Evolutionary conservation across 257 asterid species (phyloP).

Genomic region (Knoxia roxburghii): DNA sequence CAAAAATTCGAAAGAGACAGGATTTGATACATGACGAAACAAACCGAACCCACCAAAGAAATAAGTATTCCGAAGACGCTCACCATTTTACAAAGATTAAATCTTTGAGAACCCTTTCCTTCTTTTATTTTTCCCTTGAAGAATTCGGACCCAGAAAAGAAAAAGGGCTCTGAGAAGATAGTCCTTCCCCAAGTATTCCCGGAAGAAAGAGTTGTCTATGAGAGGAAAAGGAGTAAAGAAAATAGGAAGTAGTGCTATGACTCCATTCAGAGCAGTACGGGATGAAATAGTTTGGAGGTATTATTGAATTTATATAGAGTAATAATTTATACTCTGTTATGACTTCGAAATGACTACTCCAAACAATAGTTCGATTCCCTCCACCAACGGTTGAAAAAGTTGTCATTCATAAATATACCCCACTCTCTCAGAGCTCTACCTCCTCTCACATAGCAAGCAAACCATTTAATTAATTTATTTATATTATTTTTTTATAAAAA

Average conservation of each 20-base stretch:
- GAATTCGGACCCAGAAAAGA: neutral
- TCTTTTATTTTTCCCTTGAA: neutral
- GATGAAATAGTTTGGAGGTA: neutral
- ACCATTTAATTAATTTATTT: no score
- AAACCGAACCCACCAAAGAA: no score
- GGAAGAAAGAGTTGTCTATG: neutral
- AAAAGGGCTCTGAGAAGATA: constrained; percentile 14
- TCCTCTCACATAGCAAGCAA: no score
- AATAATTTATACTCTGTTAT: neutral
- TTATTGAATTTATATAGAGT: neutral
- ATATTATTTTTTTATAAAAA: no score
- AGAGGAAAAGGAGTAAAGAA: neutral
- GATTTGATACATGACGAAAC: neutral
- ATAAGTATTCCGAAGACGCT: neutral
- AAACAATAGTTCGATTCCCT: neutral
- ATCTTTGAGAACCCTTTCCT: constrained; percentile 8
- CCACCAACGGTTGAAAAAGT: neutral
- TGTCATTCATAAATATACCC: neutral
- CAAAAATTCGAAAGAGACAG: neutral
- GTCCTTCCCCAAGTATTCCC: constrained; percentile 9
- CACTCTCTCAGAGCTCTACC: no score
- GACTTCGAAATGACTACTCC: constrained; percentile 5
- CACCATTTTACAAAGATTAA: constrained; percentile 3
- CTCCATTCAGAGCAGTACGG: neutral
- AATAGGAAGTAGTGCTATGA: neutral